Evolutionary conservation across 176 grass and related monocot species (phyloP), one percentile per base, ranked within the genome.

Genomic region (Poa annua): DNA sequence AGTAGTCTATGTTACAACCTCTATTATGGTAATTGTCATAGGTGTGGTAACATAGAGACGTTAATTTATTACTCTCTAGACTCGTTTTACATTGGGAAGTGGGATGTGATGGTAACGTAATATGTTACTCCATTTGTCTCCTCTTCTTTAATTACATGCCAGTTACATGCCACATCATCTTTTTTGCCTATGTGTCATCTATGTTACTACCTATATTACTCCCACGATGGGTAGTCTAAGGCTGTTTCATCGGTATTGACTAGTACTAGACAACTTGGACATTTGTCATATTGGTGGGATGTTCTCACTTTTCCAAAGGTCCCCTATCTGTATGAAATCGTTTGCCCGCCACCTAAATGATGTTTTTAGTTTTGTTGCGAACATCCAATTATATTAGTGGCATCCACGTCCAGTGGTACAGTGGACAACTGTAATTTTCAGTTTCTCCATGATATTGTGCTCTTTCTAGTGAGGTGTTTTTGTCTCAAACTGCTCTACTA

Each of bases 321-420:
- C 14, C 8, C 34, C 2, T 66, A 75, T 39, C 33, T 81, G 36
- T 19, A 74, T 57, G 56, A 6, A 38, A 56, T 35, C 2, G 57
- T 53, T 59, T 76, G 49, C 19, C 29, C 71, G 42, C 3, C 15
- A 84, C 1, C 24, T 56, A 47, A 7, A 36, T 78, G 63, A 21
- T 22, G 7, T 3, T 45, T 66, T 66, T 53, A 26, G 6, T 49
- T 45, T 56, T 72, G 38, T 61, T 41, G 16, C 6, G 0, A 22
- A 39, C 39, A 70, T 34, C 56, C 34, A 88, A 11, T 74, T 64
- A 24, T 10, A 57, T 48, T 11, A 47, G 71, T 81, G 7, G 34
- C 60, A 66, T 3, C 55, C 24, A 1, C 0, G 9, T 11, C n/a
- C 8, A 56, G 8, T 11, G 12, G 11, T 62, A 0, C 6, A 42